Evolutionary conservation across 2,329 filamentous ascomycete genomes (phyloP), one percentile per base, ranked within the genome.

Genomic region (Reticulascus tulasneorum): DNA sequence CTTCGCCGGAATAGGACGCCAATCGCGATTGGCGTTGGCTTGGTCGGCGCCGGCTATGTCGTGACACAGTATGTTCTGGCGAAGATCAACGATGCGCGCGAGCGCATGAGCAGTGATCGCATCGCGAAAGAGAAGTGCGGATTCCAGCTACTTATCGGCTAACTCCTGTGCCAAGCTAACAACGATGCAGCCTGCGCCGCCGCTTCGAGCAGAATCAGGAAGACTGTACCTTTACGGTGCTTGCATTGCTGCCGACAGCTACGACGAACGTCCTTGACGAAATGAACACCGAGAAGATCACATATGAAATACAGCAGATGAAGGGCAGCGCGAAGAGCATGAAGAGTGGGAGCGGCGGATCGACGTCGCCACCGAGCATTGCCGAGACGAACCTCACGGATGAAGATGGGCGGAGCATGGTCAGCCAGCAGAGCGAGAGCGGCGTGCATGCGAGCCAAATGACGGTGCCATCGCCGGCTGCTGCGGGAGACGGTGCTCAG

Each of bases 121-220:
- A 94, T 96, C 58, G 86, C 91, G 34, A 90, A 91, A 60, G 93
- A 98, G 67, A 98, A 98, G 91, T 96, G 67, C 51, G n/a, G 78
- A 54, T 24, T 23, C 13, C n/a, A 10, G n/a, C 10, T 13, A 17
- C 12, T 21, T 22, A 16, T 23, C 10, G 8, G 24, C 37, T 42
- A 20, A 42, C 39, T 29, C 17, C 9, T 9, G 9, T n/a, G n/a
- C n/a, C n/a, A n/a, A n/a, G n/a, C n/a, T 9, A 11, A 6, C 16
- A 20, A 13, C 17, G 23, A 18, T n/a, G 19, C 52, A 97, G 91
- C 63, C 77, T 98, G 44, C 89, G 90, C 33, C 85, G 93, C 40
- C 86, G 93, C 55, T 98, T 98, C 66, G 88, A 97, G 62, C 93
- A 98, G 64, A 98, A 98, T 62, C 93, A 98, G 60, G 91, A 95